Evolutionary conservation across 2,329 filamentous ascomycete species (phyloP).

Genomic region (Cryphonectria parasitica): DNA sequence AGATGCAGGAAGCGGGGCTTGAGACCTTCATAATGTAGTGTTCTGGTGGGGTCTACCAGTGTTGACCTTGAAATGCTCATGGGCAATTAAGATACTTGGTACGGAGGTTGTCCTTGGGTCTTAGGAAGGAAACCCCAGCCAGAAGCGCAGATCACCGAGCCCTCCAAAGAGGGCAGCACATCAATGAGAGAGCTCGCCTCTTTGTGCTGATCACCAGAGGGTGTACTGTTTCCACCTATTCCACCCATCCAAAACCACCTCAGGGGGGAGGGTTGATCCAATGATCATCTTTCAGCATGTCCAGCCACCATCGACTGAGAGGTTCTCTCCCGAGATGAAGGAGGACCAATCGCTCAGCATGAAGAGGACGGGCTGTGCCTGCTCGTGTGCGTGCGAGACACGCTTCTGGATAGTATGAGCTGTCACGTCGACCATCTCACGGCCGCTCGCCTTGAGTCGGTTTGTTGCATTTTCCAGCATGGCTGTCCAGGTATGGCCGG

Average conservation of each 20-base stretch:
- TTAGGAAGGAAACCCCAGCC: not conserved
- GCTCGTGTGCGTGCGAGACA: not conserved
- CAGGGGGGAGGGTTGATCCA: no score
- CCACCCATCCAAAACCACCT: not conserved
- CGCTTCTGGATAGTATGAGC: conserved; percentile 1
- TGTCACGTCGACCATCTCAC: conserved; percentile 3
- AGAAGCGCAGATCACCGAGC: not conserved
- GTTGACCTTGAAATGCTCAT: not conserved
- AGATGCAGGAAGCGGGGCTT: not conserved
- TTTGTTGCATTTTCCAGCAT: conserved; percentile 3
- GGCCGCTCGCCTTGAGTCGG: conserved; percentile 1
- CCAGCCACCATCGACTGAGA: not conserved
- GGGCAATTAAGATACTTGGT: not conserved
- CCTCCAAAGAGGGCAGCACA: not conserved
- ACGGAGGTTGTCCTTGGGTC: no score
- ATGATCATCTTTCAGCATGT: not conserved
- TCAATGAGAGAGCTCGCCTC: not conserved
- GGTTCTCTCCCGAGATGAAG: conserved; percentile 4
- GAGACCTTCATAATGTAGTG: not conserved
- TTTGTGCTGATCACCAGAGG: not conserved
- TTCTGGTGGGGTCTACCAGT: not conserved
- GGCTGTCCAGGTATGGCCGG: conserved; percentile 1
- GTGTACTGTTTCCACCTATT: not conserved
- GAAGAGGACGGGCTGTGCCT: conserved; percentile 5
- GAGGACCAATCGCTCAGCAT: conserved; percentile 5